Evolutionary conservation across 2,329 filamentous ascomycete species (phyloP), one percentile per base, ranked within the genome.

Genomic region (Macrophomina pseudophaseolina): DNA sequence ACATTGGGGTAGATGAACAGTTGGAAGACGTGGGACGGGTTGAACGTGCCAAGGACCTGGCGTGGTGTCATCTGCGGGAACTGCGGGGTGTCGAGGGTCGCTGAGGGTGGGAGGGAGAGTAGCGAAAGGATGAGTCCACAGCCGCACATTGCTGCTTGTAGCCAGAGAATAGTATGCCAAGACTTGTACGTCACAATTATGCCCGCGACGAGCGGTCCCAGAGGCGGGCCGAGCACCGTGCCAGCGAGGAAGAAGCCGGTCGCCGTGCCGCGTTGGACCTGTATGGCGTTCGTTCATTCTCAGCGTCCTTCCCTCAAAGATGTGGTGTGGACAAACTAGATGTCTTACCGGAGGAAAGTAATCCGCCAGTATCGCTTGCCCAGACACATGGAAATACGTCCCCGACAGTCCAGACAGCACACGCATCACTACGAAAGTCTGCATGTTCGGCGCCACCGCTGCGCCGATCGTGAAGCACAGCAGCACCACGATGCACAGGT

Each of bases 201-300:
- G 28, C 75, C 75, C 14, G 72, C 74, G 35, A 76, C 66, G 44
- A 73, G 71, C 8, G 75, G 75, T 1, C 75, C 79, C 65, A 82
- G 72, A 12, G 80, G 79, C 66, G 80, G 80, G 0, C 81, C 81
- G 58, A 75, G 72, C 9, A 82, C 79, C 2, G 76, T 79, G 5
- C 81, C 81, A 40, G 75, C 73, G 73, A 82, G 78, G 64, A 82
- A 80, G 68, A 79, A 81, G 0, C 80, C 81, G 2, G 79, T 76
- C 4, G 80, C 80, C 1, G 78, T 81, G n/a, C 80, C 81, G 49
- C 79, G 66, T 68, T 82, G 78, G 38, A 73, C 71, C 74, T 79
- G 32, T 12, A 14, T 5, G 3, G 14, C 16, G 32, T 23, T 23
- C 23, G 11, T 8, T 5, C 30, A 8, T 30, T 60, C 9, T 18